These are phyloP conservation scores for Cercospora nicotianae DNA, from an alignment of 2,329 filamentous ascomycete genomes.

Conservation along the genomic window DNA sequence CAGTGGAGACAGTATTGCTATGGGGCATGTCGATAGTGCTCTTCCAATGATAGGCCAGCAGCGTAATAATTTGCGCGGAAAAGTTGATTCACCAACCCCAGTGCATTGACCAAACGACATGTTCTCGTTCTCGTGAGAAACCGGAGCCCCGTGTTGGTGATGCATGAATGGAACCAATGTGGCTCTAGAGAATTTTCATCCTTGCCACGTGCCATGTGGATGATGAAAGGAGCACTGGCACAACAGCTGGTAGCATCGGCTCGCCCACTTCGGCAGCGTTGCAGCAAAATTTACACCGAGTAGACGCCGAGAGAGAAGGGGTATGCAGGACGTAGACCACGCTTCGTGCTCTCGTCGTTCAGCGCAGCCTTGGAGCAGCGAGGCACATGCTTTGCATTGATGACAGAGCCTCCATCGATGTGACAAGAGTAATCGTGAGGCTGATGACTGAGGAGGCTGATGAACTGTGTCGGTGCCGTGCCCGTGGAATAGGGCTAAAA, in stretches of 20 bases:
- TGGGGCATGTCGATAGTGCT: constrained; percentile 1
- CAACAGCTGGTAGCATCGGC: not conserved
- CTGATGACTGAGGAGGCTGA: not conserved
- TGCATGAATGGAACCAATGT: constrained; percentile 6
- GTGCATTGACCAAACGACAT: constrained; percentile 5
- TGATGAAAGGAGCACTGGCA: not conserved
- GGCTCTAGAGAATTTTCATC: constrained; percentile 4
- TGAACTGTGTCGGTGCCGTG: not conserved
- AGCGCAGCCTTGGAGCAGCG: not conserved
- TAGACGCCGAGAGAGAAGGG: not conserved
- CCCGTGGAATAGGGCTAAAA: not conserved
- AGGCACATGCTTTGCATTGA: not conserved
- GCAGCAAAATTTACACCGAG: not conserved
- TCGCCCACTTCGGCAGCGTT: constrained; percentile 9
- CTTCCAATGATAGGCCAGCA: not conserved
- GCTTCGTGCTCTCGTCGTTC: not conserved
- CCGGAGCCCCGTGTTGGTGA: constrained; percentile 13
- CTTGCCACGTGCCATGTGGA: constrained; percentile 13
- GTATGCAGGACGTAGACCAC: too few relatives aligned
- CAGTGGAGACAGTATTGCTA: constrained; percentile 11
- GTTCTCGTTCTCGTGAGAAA: constrained; percentile 1
- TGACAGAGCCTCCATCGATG: not conserved
- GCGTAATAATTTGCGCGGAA: not conserved
- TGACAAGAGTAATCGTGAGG: not conserved
- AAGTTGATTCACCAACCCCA: constrained; percentile 1